Base-by-base conservation (phyloP, 2,329 filamentous ascomycete species). In the Penicillium sp. region DNA sequence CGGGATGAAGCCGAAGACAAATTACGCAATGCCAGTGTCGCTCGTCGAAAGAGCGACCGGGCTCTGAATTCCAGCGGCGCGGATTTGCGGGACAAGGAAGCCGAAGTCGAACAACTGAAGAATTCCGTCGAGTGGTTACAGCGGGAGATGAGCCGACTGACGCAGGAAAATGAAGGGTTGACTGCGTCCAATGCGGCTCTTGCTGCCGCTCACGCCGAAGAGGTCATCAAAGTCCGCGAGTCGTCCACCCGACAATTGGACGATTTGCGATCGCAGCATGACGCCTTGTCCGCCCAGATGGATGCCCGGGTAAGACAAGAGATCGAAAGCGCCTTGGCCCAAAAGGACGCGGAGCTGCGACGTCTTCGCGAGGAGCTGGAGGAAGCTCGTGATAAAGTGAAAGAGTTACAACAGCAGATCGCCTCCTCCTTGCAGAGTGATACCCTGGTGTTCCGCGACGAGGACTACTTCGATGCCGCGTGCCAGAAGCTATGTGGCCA, bases 401-500 rank as follows among this genome's bases (percentile, higher is more conserved):
- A 79, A 55, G 72, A 74, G 18, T 67, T 84, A 41, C 81, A 84
- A 58, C 73, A 76, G 53, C 76, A 83, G 60, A 81, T 84, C 35
- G 69, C 82, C 26, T 72, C 74, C 2, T 74, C 78, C 32, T 76
- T 76, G 45, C 76, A 77, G 51, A 85, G 88, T 60, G 81, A 87
- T 56, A 91, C 94, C 72, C 83, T 97, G 53, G 80, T 80, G 42
- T 77, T 90, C 52, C 82, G 82, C 56, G 90, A 96, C 64, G 90
- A 96, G 67, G 90, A 96, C 71, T 90, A 96, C 75, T 97, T 98
- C 65, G 90, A 96, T 63, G 83, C 83, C 61, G 87, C 90, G 37
- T 98, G 93, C 67, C 90, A 96, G 68, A 86, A 94, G 69, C 82
- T 98, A 39, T 98, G 90, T 71, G 87, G 91, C 59, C 90, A 96